Conservation (phyloP, 2,329 filamentous ascomycete genomes). For the Clarireedia monteithiana region DNA sequence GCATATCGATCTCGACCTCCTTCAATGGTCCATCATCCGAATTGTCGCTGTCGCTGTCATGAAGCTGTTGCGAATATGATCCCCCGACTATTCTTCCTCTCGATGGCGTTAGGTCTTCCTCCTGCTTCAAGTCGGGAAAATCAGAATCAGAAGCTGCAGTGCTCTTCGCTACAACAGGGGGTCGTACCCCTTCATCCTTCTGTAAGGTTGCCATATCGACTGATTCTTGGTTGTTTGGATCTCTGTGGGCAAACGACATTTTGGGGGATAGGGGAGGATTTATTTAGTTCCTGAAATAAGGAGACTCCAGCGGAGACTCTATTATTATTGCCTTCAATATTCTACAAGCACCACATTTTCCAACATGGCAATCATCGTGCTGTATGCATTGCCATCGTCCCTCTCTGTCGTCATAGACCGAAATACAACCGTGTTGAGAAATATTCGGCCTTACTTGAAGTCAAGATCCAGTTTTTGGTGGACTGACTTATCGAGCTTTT, state of each 20-base stretch:
- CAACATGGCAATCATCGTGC: background rate
- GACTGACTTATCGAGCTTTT: background rate
- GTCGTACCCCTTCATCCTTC: background rate
- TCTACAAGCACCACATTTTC: slow-evolving; percentile 2
- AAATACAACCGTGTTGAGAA: slow-evolving; percentile 15
- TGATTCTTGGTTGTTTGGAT: background rate
- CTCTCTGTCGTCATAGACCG: slow-evolving; percentile 19
- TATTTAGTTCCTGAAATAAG: slow-evolving; percentile 8
- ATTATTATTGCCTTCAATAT: background rate
- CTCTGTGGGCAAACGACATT: background rate
- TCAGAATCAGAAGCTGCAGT: background rate
- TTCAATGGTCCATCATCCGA: slow-evolving; percentile 28
- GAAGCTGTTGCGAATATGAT: slow-evolving; percentile 29
- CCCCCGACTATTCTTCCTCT: slow-evolving; percentile 34
- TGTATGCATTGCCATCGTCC: slow-evolving; percentile 6
- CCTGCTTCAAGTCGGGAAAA: slow-evolving; percentile 12
- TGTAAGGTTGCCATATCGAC: background rate
- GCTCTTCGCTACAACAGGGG: background rate
- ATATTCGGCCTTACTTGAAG: slow-evolving; percentile 11
- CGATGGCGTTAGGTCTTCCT: slow-evolving; percentile 11
- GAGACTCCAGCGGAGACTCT: background rate
- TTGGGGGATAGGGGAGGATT: slow-evolving; percentile 7
- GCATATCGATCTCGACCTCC: slow-evolving; percentile 40
- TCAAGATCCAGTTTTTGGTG: slow-evolving; percentile 7
- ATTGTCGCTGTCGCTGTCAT: slow-evolving; percentile 29